Evolutionary conservation across 768 basidiomycete genomes (phyloP).

Genomic region (Russula olivacea): DNA sequence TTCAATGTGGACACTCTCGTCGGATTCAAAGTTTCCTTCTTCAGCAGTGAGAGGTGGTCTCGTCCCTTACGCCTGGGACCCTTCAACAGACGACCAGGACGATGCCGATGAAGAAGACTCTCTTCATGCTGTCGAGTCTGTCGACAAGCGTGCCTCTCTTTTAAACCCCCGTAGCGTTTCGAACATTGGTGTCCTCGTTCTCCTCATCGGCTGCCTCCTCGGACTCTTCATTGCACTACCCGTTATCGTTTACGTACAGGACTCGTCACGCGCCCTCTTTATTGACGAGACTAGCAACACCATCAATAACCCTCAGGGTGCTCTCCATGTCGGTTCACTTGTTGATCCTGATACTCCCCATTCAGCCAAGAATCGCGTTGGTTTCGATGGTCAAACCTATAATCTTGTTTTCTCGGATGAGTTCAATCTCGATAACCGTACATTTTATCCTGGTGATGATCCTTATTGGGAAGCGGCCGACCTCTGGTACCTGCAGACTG

Average conservation of each 20-base stretch:
- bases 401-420: constrained; percentile 63
- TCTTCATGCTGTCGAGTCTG: constrained; percentile 54
- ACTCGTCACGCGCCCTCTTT: constrained; percentile 35
- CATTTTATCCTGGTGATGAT: constrained; percentile 57
- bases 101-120: constrained; percentile 68
- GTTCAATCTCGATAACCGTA: constrained; percentile 49
- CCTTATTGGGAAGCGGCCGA: constrained; percentile 68
- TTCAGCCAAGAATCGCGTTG: constrained; percentile 51
- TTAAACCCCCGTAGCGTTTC: constrained; percentile 46
- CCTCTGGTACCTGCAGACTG: constrained; percentile 67
- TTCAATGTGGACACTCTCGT: constrained; percentile 42
- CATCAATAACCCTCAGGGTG: constrained; percentile 40
- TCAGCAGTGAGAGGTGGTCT: constrained; percentile 36
- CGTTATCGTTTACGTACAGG: constrained; percentile 49
- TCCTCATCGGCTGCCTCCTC: constrained; percentile 58
- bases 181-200: constrained; percentile 64
- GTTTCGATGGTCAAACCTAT: constrained; percentile 67
- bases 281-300: constrained; percentile 55
- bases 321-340: constrained; percentile 46
- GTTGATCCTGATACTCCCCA: constrained; percentile 70
- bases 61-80: constrained; percentile 69
- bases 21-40: constrained; percentile 62
- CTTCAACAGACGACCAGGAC: constrained; percentile 48
- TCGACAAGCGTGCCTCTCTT: constrained; percentile 35
- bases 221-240: constrained; percentile 81